Evolutionary conservation across 2,329 filamentous ascomycete species (phyloP), one percentile per base, ranked within the genome.

Genomic region (Aspergillus sp.): DNA sequence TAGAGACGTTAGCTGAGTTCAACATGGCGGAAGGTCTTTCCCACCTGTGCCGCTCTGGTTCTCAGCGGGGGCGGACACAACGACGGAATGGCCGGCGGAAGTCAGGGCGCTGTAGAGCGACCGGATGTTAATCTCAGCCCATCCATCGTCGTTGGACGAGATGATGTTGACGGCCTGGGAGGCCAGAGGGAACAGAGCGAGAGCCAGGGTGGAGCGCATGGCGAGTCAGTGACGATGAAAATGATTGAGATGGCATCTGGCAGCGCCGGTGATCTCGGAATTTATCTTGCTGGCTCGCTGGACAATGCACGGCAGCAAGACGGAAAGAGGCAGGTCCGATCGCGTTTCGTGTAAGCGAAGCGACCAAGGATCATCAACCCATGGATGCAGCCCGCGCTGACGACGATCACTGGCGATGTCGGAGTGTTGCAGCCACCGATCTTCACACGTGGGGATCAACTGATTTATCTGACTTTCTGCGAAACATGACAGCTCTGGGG

Each of bases 131-230:
- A 81, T 80, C 74, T 89, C 88, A 5, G 87, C 86, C 88, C 88
- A 90, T 34, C 88, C 88, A 68, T 90, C 88, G 63, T 90, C 88
- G 71, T 90, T 90, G 62, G 82, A 82, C 56, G 87, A 84, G 54
- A 90, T 68, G 66, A 88, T 83, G 63, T 85, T 84, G 46, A 81
- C 68, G 54, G 70, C 72, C 24, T 37, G 34, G 5, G 65, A 64
- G 8, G 63, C 40, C 17, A 69, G 58, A 17, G 65, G 64, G 9
- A 72, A 61, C 8, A 67, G 58, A 0, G 58, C 42, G 3, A 67
- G 57, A 12, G 60, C 53, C 7, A 70, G 50, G 5, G 61, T 55
- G 30, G 67, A 48, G n/a, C 60, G 64, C 70, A 72, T 72, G 24
- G 33, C 59, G 52, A 39, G 15, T 45, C 40, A 33, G 44, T 39